Evolutionary conservation across 345 rosid species (phyloP).

Genomic region (Jatropha curcas): DNA sequence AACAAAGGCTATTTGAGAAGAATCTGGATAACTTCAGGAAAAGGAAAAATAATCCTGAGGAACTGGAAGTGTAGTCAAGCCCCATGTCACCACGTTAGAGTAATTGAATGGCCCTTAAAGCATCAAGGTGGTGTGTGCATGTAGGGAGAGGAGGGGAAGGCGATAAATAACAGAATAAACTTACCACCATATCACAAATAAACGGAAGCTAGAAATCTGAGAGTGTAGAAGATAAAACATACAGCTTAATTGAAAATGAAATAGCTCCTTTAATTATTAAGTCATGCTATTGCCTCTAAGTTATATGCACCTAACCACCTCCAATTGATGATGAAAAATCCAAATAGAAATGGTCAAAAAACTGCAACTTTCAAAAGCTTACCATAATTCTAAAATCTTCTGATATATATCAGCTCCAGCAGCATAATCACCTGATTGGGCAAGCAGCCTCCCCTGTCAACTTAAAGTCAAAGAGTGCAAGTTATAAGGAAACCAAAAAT

Average conservation of each 20-base stretch:
- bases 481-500: conserved; percentile 35
- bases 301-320: neutral
- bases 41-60: neutral
- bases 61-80: neutral
- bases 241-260: neutral
- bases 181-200: neutral
- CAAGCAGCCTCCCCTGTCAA: conserved; percentile 98
- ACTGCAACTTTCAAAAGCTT: conserved; percentile 25
- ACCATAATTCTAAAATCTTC: conserved; percentile 81
- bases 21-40: neutral
- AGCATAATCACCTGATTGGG: conserved; percentile 65
- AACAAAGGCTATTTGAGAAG: neutral
- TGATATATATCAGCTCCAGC: conserved; percentile 62
- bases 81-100: neutral
- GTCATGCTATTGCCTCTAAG: neutral
- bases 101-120: neutral
- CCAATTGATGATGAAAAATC: neutral
- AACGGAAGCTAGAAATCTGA: neutral
- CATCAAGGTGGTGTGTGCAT: no score
- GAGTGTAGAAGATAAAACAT: neutral
- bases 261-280: neutral
- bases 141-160: no score
- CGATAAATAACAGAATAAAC: neutral
- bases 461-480: conserved; percentile 66
- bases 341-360: neutral